A percentile compares a stretch with the other conserved stretches of the same genome.
phyloP scores from a whole-genome alignment of 306 rosid genomes.

The Geum urbanum region DNA sequence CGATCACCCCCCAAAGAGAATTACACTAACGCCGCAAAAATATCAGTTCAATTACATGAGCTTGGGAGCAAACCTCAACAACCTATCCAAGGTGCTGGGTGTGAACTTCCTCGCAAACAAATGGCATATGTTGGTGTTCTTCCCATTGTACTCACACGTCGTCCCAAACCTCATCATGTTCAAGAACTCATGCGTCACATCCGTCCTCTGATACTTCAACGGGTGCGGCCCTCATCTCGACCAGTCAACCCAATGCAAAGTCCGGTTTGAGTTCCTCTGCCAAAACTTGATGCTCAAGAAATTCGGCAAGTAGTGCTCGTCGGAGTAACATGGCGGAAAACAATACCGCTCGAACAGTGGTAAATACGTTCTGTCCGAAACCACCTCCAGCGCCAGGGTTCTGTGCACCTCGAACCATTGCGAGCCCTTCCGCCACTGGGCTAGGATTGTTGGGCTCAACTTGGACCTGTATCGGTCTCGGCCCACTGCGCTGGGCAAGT shows the following conservation, averaged over 20 bases:
- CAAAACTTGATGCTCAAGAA: constrained; percentile 41
- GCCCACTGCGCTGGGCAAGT: constrained; percentile 42
- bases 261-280: constrained; percentile 57
- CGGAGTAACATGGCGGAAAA: constrained; percentile 48
- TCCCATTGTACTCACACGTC: constrained; percentile 57
- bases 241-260: constrained; percentile 92
- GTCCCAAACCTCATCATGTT: constrained; percentile 47
- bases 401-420: constrained; percentile 92
- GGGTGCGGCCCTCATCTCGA: constrained; percentile 79
- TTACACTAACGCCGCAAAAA: not conserved
- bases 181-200: constrained; percentile 47
- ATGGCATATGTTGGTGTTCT: constrained; percentile 40
- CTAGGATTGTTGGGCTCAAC: constrained; percentile 51
- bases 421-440: constrained; percentile 84
- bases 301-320: constrained; percentile 85
- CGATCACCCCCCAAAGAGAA: not conserved
- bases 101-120: constrained; percentile 87
- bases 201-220: constrained; percentile 33
- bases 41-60: constrained; percentile 57
- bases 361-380: constrained; percentile 47
- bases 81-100: constrained; percentile 54
- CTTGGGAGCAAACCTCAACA: constrained; percentile 66
- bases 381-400: constrained; percentile 36
- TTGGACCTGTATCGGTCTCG: constrained; percentile 53
- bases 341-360: constrained; percentile 44